phyloP scores from a whole-genome alignment of 1,284 basidiomycete genomes.

The Boletus smithii region DNA sequence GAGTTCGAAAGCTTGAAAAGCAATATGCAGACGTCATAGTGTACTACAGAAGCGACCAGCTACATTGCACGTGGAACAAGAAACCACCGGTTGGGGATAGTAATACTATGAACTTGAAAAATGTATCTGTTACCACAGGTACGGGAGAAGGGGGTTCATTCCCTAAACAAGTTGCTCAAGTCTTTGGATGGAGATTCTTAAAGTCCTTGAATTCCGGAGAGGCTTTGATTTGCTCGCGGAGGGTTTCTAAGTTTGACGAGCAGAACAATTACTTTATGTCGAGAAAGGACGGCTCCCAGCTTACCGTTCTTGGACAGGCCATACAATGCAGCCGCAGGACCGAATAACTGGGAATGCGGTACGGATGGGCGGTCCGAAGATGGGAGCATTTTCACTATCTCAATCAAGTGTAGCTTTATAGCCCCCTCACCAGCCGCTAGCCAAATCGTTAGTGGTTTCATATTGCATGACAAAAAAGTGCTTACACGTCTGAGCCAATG shows the following conservation, averaged over 20 bases:
- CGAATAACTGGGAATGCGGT: background rate
- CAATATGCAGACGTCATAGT: no score
- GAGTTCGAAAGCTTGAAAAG: no score
- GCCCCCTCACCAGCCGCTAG: constrained; percentile 4
- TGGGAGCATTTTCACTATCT: constrained; percentile 7
- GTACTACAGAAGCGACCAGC: no score
- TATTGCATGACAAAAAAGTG: background rate
- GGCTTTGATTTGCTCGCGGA: background rate
- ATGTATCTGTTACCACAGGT: no score
- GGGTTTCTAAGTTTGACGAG: background rate
- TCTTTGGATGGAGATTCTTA: no score
- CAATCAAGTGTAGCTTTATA: background rate
- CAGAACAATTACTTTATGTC: no score
- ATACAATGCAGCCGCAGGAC: constrained; percentile 1
- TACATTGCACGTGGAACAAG: no score
- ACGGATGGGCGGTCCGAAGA: background rate
- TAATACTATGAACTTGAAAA: no score
- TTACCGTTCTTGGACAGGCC: constrained; percentile 9
- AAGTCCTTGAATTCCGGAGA: no score
- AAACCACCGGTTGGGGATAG: no score
- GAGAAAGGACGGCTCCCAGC: background rate
- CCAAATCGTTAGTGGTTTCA: background rate
- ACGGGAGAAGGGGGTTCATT: no score
- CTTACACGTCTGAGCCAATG: constrained; percentile 4
- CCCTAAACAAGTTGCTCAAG: no score